These are phyloP conservation scores for Euphorbia tirucalli DNA, from an alignment of 345 rosid species.

Conservation along the genomic window DNA sequence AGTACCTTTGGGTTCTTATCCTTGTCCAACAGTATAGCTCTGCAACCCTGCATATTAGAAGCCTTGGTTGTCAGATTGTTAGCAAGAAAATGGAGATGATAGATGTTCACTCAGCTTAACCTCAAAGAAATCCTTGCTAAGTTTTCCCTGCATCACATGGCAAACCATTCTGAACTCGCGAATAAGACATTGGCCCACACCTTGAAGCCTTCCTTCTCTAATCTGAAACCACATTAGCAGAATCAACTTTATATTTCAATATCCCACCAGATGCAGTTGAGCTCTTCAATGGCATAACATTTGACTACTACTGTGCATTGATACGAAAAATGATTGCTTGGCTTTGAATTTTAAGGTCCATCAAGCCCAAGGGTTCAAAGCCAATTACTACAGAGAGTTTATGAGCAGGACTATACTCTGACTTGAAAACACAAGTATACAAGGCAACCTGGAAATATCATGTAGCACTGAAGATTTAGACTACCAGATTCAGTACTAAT, in stretches of 20 bases:
- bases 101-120: conserved; percentile 32
- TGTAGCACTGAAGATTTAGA: no score
- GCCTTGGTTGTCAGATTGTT: background rate
- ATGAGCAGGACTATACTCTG: no score
- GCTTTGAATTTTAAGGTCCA: no score
- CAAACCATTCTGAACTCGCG: conserved; percentile 88
- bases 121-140: conserved; percentile 89
- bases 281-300: background rate
- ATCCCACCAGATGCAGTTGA: background rate
- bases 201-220: conserved; percentile 85
- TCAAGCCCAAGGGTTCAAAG: no score
- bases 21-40: conserved; percentile 84
- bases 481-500: background rate
- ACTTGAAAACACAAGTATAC: no score
- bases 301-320: background rate
- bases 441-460: no score
- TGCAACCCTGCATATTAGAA: conserved; percentile 67
- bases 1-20: conserved; percentile 81
- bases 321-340: no score
- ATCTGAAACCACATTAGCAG: conserved; percentile 47
- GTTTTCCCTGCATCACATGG: conserved; percentile 69
- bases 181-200: conserved; percentile 73
- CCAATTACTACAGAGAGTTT: no score
- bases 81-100: background rate
- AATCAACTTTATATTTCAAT: conserved; percentile 12